Percentiles rank a stretch among this genome's conserved stretches.
Evolutionary conservation across 805 yeast species (phyloP).

Genomic region (Yarrowia hollandica): DNA sequence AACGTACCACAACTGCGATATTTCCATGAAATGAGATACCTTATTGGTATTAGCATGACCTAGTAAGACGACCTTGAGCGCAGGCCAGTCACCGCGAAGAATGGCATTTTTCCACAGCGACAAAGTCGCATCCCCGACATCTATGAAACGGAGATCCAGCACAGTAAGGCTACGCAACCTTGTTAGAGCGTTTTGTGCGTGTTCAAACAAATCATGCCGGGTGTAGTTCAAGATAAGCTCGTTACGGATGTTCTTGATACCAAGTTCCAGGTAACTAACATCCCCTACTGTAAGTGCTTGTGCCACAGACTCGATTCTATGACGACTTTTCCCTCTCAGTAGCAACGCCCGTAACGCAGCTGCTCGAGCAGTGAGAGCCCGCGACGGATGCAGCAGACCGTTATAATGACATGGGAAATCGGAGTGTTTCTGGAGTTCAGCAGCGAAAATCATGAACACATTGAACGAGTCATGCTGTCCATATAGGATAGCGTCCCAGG

Average conservation of each 20-base stretch:
- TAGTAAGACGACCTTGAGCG: not conserved
- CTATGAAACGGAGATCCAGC: not conserved
- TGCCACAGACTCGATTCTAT: constrained; percentile 10
- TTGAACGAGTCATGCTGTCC: not conserved
- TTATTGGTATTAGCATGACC: not conserved
- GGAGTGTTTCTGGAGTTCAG: not conserved
- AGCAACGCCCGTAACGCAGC: not conserved
- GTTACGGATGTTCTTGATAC: not conserved
- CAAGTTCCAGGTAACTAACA: not conserved
- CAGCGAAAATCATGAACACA: constrained; percentile 2
- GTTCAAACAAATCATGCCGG: not conserved
- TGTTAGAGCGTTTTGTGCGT: not conserved
- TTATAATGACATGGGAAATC: constrained; percentile 8
- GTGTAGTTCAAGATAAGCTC: constrained; percentile 8
- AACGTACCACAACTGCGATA: constrained; percentile 7
- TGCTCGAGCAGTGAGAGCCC: not conserved
- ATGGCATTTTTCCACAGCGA: constrained; percentile 8
- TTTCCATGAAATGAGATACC: not conserved
- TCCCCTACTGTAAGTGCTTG: constrained; percentile 9
- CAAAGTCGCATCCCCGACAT: not conserved
- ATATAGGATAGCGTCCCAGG: constrained; percentile 8
- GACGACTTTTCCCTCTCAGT: constrained; percentile 7
- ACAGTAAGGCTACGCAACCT: not conserved
- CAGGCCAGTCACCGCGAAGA: constrained; percentile 14
- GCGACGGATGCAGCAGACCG: not conserved